Conservation (phyloP, 768 basidiomycete species). For the Calvatia gigantea region DNA sequence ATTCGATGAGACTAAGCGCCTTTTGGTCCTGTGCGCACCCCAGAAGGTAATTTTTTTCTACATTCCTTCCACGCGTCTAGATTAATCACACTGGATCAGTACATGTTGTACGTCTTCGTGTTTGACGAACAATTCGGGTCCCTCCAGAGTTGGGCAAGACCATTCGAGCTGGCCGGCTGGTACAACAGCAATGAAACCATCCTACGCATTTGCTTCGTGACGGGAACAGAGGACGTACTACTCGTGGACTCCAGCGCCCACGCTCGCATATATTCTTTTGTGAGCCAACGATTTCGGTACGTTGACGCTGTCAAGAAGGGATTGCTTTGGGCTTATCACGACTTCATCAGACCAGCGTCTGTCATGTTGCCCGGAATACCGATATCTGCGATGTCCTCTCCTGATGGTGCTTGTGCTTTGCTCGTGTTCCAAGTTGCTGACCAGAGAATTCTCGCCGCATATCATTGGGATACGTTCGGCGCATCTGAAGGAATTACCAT, state of each 20-base stretch:
- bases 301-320: background rate
- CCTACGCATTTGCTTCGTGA: conserved; percentile 37
- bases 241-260: conserved; percentile 41
- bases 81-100: conserved; percentile 17
- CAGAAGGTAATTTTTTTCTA: conserved; percentile 30
- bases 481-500: conserved; percentile 41
- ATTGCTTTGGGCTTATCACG: background rate
- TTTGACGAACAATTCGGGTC: conserved; percentile 41
- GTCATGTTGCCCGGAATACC: conserved; percentile 29
- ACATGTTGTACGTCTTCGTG: conserved; percentile 40
- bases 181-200: conserved; percentile 24
- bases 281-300: conserved; percentile 53
- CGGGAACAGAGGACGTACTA: conserved; percentile 49
- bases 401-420: conserved; percentile 53
- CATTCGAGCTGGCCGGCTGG: conserved; percentile 41
- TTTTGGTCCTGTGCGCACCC: conserved; percentile 41
- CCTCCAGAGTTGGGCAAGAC: conserved; percentile 38
- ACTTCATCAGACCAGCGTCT: conserved; percentile 35
- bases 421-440: conserved; percentile 22
- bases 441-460: conserved; percentile 18
- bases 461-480: conserved; percentile 59
- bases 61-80: background rate
- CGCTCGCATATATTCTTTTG: conserved; percentile 50
- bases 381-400: conserved; percentile 36
- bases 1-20: conserved; percentile 49